Evolutionary conservation across 768 basidiomycete species (phyloP), one percentile per base, ranked within the genome.

Genomic region (Tricholoma bakamatsutake): DNA sequence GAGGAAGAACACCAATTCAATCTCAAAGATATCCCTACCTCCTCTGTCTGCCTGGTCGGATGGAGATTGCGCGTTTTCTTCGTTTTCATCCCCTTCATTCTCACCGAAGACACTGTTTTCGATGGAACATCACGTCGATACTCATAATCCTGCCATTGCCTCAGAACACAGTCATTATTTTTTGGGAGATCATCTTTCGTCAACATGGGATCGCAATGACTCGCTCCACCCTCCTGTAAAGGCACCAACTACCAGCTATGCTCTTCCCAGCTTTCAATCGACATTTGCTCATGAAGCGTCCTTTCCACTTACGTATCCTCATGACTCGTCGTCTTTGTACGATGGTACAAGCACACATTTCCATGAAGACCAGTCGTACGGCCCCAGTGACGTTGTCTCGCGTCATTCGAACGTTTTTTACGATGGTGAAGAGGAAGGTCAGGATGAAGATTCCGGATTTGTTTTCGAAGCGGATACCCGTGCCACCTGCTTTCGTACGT

Each of bases 401-500:
- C 63, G 55, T 52, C 64, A 64, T 50, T 59, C 56, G 21, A 63
- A 66, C 6, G 63, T 66, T 27, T 67, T 69, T 55, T 67, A 68
- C 8, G 75, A 76, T 45, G 72, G 67, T 50, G 74, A 72, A 35
- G 67, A 69, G 30, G 71, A 71, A 17, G 59, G 62, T 33, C 62
- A 67, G n/a, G 62, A 68, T 5, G 67, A 68, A 7, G 59, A 62
- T 33, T 60, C 55, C 1, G 66, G 54, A 5, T 69, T 59, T 53
- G 65, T 62, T 50, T 70, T 71, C 49, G 58, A 65, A 37, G 62
- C 59, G 31, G 67, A 65, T 48, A 57, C 69, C 45, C 80, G 77
- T 50, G 71, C 75, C 56, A 82, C 81, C 2, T 83, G 75, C 61
- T 83, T 83, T 60, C 71, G 73, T 46, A 73, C 75, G 10, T 84